phyloP scores from a whole-genome alignment of 1,284 basidiomycete species.

The Kalmanozyma brasiliensis region DNA sequence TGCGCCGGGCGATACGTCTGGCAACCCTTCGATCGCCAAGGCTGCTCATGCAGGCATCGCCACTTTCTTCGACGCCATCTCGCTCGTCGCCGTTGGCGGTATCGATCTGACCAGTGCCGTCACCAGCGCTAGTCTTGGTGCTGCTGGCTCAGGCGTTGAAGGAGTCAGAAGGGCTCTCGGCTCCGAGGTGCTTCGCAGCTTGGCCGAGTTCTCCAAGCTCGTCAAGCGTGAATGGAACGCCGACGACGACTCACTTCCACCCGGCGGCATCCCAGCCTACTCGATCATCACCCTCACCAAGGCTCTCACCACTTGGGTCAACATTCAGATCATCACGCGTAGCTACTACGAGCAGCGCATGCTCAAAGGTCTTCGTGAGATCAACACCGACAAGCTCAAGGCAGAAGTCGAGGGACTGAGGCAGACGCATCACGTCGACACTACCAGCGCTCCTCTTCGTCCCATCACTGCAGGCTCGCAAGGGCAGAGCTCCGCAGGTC shows the following conservation, averaged over 20 bases:
- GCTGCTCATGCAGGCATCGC: constrained; percentile 55
- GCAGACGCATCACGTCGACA: constrained; percentile 30
- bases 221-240: constrained; percentile 61
- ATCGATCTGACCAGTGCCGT: constrained; percentile 59
- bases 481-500: not conserved
- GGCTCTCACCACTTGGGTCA: constrained; percentile 59
- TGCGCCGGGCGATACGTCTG: constrained; percentile 30
- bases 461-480: constrained; percentile 4
- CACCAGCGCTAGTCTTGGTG: constrained; percentile 54
- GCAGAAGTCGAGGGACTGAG: constrained; percentile 29
- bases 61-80: constrained; percentile 56
- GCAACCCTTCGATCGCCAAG: constrained; percentile 27
- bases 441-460: constrained; percentile 10
- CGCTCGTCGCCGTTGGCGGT: constrained; percentile 54
- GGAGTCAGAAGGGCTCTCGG: constrained; percentile 50
- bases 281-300: constrained; percentile 53
- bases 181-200: constrained; percentile 51
- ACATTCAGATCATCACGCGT: constrained; percentile 59
- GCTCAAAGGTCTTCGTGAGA: constrained; percentile 42
- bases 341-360: constrained; percentile 48
- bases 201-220: constrained; percentile 51
- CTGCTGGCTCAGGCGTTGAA: constrained; percentile 53
- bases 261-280: constrained; percentile 60
- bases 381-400: constrained; percentile 42
- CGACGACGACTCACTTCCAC: constrained; percentile 52